phyloP scores from a whole-genome alignment of 305 asterid species.

The Fraxinus floribunda region DNA sequence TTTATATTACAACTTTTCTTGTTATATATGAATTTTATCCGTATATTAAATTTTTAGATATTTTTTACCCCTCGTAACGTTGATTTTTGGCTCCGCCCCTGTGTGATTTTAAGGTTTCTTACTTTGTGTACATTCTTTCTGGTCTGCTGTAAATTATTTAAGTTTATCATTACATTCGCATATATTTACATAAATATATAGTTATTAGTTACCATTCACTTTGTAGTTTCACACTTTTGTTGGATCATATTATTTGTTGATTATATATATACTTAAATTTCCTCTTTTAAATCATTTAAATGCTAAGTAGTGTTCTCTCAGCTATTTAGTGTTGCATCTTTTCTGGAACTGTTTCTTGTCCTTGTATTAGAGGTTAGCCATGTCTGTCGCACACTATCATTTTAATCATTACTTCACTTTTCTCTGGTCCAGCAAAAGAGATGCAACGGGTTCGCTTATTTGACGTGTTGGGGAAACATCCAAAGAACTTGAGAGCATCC shows the following conservation, averaged over 20 bases:
- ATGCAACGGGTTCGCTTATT: constrained; percentile 44
- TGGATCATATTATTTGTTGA: not conserved
- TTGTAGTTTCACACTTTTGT: not conserved
- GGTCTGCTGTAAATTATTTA: not conserved
- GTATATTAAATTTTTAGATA: too few relatives aligned
- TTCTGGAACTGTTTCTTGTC: not conserved
- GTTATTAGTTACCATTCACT: too few relatives aligned
- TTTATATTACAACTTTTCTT: too few relatives aligned
- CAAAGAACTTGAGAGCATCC: constrained; percentile 33
- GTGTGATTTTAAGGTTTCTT: not conserved
- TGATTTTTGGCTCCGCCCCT: too few relatives aligned
- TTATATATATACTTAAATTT: not conserved
- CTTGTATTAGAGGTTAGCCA: not conserved
- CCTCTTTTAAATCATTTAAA: not conserved
- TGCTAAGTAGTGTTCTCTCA: not conserved
- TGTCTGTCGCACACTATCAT: not conserved
- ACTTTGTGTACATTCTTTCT: not conserved
- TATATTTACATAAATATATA: not conserved
- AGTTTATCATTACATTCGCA: not conserved
- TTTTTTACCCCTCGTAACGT: too few relatives aligned
- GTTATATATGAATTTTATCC: too few relatives aligned
- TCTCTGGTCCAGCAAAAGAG: constrained; percentile 50
- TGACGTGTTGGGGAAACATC: constrained; percentile 52
- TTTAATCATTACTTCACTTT: not conserved
- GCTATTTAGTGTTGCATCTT: not conserved